Evolutionary conservation across 177 flowering plant genomes (phyloP).

Genomic region (Vitis hybrid): DNA sequence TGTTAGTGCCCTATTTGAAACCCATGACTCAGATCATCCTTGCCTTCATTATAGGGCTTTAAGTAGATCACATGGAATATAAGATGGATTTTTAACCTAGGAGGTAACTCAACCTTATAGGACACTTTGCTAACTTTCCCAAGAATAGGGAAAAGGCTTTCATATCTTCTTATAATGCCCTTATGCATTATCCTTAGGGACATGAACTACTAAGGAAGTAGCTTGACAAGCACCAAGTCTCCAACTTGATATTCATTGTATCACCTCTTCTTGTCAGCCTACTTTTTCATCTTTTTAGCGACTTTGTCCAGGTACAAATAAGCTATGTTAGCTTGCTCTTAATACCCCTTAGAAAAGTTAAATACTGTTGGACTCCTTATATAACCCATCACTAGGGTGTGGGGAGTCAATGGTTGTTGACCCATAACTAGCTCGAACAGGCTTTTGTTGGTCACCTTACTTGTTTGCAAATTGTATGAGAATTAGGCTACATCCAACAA

Average conservation of each 20-base stretch:
- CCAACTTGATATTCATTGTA: neutral
- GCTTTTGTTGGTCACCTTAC: too few relatives aligned
- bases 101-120: conserved; percentile 1
- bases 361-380: neutral
- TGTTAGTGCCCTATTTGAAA: too few relatives aligned
- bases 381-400: neutral
- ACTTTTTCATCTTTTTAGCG: conserved; percentile 7
- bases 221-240: conserved; percentile 8
- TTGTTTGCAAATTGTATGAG: too few relatives aligned
- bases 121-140: conserved; percentile 1
- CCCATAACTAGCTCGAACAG: too few relatives aligned
- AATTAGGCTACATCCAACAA: too few relatives aligned
- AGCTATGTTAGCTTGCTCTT: conserved; percentile 1
- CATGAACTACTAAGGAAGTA: neutral
- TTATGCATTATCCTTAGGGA: neutral
- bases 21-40: too few relatives aligned
- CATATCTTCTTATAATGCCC: neutral
- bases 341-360: neutral
- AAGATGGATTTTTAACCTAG: neutral
- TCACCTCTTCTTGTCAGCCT: neutral
- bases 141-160: neutral
- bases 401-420: too few relatives aligned
- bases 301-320: neutral
- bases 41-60: too few relatives aligned
- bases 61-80: too few relatives aligned